Evolutionary conservation across 352 stramenopile genomes (phyloP), one percentile per base, ranked within the genome.

Genomic region (Phytopythium boreale): DNA sequence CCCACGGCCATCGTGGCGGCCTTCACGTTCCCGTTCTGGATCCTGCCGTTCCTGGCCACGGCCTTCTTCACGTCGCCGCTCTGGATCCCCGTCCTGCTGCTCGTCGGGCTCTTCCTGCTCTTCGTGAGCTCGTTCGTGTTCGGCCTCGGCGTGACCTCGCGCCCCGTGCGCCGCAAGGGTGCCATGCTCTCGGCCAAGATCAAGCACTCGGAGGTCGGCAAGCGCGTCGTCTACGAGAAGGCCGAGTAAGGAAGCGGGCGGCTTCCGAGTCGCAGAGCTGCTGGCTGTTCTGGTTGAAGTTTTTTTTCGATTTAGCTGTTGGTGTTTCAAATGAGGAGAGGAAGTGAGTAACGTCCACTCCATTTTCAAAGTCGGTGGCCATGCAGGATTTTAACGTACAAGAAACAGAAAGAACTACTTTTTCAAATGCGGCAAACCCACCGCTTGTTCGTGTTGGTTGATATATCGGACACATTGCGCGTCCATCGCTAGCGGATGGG

Each of bases 191-290:
- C 79, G 49, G 80, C 71, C 63, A 86, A 86, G 60, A 88, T 94
- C 74, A 94, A 94, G 74, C 82, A 92, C 71, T 90, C 74, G 64
- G 75, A 92, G 52, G 76, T 92, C 15, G 84, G 83, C 61, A 87
- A 94, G 70, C 86, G 86, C 62, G 82, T 94, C 46, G 80, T 92
- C 44, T 94, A 94, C 66, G 83, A 92, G 70, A 94, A 94, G 75
- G 71, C 74, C 17, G 58, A 75, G 43, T 93, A 74, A 77, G 49
- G 27, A 24, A 14, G 24, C 47, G 24, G 46, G 22, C 44, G n/a
- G 44, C 44, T 2, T 46, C 15, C 41, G 41, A 12, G 41, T 11
- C 41, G 41, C 17, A 10, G 34, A 39, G 34, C 10, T 39, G 34
- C n/a, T n/a, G n/a, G n/a, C n/a, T n/a, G n/a, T n/a, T n/a, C n/a